A percentile compares a stretch with the other conserved stretches of the same genome.
These are phyloP conservation scores for Amanita exitialis DNA, from an alignment of 768 basidiomycete genomes.

Conservation along the genomic window DNA sequence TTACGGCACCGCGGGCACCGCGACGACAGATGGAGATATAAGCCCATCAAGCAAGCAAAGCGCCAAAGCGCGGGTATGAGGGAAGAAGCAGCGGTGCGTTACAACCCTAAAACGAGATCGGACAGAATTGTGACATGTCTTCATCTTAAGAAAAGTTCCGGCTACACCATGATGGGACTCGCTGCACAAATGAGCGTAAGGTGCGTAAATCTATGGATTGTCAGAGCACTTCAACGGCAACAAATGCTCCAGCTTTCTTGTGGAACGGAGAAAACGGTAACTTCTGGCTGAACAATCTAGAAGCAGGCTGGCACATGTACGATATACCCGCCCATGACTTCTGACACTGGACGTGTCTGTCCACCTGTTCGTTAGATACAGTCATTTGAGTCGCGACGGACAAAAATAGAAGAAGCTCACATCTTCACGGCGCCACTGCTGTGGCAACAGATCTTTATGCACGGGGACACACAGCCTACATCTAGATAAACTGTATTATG, in stretches of 20 bases:
- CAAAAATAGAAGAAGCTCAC: background rate
- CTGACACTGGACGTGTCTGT: background rate
- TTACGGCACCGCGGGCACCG: background rate
- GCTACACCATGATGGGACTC: too few species aligned
- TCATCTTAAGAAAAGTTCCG: too few species aligned
- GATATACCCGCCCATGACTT: background rate
- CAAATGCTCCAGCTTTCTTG: too few species aligned
- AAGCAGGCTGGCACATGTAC: background rate
- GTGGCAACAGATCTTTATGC: too few species aligned
- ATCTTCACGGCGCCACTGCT: background rate
- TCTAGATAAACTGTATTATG: too few species aligned
- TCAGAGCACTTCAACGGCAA: too few species aligned
- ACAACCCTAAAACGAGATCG: background rate
- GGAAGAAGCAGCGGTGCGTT: background rate
- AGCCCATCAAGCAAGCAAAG: background rate
- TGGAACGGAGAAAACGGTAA: too few species aligned
- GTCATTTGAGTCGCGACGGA: background rate
- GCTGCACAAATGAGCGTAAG: too few species aligned
- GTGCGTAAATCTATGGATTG: too few species aligned
- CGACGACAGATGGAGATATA: background rate
- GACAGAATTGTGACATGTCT: too few species aligned
- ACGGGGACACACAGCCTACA: too few species aligned
- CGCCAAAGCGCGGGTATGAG: background rate
- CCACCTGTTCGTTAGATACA: background rate
- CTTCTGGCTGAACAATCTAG: too few species aligned